These are phyloP conservation scores for Macrophomina pseudophaseolina DNA, from an alignment of 2,329 filamentous ascomycete species.

Conservation along the genomic window DNA sequence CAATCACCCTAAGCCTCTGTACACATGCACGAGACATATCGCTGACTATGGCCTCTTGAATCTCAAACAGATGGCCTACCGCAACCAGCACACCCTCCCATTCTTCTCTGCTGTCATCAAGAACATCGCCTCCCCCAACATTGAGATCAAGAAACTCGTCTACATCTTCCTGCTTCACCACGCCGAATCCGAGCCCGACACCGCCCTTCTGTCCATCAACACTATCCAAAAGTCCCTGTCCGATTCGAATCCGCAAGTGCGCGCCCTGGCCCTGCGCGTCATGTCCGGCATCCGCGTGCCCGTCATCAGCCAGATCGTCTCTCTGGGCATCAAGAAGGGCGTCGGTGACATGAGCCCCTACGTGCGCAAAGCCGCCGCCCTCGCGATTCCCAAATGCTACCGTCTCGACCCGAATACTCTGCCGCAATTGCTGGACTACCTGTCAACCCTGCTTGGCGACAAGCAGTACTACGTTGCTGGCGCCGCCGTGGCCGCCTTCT, in stretches of 20 bases:
- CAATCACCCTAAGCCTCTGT: neutral
- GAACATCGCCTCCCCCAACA: slow-evolving; percentile 90
- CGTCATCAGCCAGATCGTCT: slow-evolving; percentile 97
- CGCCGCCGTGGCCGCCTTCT: slow-evolving; percentile 85
- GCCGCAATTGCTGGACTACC: slow-evolving; percentile 82
- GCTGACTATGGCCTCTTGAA: neutral
- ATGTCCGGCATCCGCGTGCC: slow-evolving; percentile 98
- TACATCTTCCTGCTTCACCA: slow-evolving; percentile 98
- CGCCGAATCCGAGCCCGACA: slow-evolving; percentile 93
- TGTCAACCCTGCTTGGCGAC: slow-evolving; percentile 80
- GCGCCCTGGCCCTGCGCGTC: slow-evolving; percentile 89
- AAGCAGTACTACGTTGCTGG: slow-evolving; percentile 97
- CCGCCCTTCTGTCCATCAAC: slow-evolving; percentile 95
- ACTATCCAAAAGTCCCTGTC: slow-evolving; percentile 98
- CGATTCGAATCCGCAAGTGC: slow-evolving; percentile 86
- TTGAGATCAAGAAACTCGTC: slow-evolving; percentile 96
- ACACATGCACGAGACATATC: neutral
- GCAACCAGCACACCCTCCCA: slow-evolving; percentile 81
- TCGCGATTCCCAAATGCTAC: slow-evolving; percentile 96
- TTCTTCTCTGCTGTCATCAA: slow-evolving; percentile 99
- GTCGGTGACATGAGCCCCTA: slow-evolving; percentile 92
- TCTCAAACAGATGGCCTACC: slow-evolving; percentile 85
- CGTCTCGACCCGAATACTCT: slow-evolving; percentile 83
- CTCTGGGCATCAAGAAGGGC: slow-evolving; percentile 92
- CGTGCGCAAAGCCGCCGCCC: slow-evolving; percentile 88